Conservation (phyloP, 345 rosid species). For the Trapa incisa region DNA sequence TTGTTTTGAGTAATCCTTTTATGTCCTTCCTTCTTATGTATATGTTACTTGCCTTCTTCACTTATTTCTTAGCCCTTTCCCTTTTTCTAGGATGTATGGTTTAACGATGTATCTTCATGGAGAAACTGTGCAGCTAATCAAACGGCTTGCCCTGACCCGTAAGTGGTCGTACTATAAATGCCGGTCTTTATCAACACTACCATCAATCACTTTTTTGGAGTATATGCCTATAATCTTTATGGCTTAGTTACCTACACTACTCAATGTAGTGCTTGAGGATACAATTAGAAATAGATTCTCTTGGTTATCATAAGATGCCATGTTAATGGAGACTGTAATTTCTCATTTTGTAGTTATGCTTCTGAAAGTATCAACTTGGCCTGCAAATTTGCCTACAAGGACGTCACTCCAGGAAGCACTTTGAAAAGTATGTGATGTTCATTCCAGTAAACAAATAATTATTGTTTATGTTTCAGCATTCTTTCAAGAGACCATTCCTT, state of each 20-base stretch:
- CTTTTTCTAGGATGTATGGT: slow-evolving; percentile 44
- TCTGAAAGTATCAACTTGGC: slow-evolving; percentile 77
- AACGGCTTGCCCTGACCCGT: slow-evolving; percentile 70
- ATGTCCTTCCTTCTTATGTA: background rate
- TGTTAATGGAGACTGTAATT: background rate
- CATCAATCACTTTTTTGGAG: background rate
- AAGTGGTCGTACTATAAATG: slow-evolving; percentile 15
- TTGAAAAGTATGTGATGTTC: slow-evolving; percentile 41
- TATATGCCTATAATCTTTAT: background rate
- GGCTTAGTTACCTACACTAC: background rate
- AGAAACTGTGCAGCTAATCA: slow-evolving; percentile 35
- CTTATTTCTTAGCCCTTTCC: background rate
- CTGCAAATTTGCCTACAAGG: slow-evolving; percentile 70
- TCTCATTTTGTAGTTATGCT: slow-evolving; percentile 48
- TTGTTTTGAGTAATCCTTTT: background rate
- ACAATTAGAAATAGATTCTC: background rate
- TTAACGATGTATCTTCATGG: slow-evolving; percentile 43
- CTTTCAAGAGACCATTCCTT: background rate
- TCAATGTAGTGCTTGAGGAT: background rate
- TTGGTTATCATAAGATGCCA: background rate
- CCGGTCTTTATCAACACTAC: background rate
- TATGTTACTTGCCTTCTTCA: background rate
- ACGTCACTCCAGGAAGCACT: slow-evolving; percentile 81
- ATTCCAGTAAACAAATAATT: background rate
- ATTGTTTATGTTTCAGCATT: background rate